Evolutionary conservation across 2,329 filamentous ascomycete species (phyloP), one percentile per base, ranked within the genome.

Genomic region (Alternaria gaisen): DNA sequence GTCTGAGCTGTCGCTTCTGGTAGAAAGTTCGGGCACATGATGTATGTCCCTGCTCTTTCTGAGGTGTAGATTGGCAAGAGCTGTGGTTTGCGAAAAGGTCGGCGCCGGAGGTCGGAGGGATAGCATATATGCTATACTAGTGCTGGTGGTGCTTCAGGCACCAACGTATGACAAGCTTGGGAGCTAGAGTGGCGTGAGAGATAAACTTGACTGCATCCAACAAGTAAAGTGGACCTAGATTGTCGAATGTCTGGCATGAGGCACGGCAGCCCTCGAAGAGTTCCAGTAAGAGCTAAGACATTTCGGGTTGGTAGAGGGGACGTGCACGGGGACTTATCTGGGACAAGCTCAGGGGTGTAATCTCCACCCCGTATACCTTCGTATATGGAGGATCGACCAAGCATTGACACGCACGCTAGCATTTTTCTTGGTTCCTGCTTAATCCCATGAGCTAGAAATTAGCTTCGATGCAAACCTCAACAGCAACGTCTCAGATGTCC

Each of bases 401-500:
- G 65, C 65, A 60, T 65, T 67, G 58, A 67, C 58, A 61, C 60
- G 54, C 60, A 57, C 56, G 63, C 65, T 67, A 67, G 65, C 63
- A 56, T 42, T 51, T 62, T 66, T 66, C 65, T 65, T 64, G 65
- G 58, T 64, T 40, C 42, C 42, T 62, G 65, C 46, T 66, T 64
- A 34, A 60, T 52, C 64, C 53, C 58, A 50, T 59, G 60, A 64
- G 63, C 54, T 67, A 32, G 62, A 60, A 53, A 16, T 61, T 58
- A 60, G 53, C 55, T 65, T 63, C 53, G 20, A 66, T 30, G 66
- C 61, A 61, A 62, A 65, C 55, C 61, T 62, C 64, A 60, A 41
- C 53, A 63, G 60, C 61, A 63, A 60, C 61, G 60, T 60, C 53
- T 57, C 58, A 58, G 55, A 53, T 60, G 56, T 54, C 50, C 56